Conservation (phyloP, 352 stramenopile genomes). For the Pythium inflatum region DNA sequence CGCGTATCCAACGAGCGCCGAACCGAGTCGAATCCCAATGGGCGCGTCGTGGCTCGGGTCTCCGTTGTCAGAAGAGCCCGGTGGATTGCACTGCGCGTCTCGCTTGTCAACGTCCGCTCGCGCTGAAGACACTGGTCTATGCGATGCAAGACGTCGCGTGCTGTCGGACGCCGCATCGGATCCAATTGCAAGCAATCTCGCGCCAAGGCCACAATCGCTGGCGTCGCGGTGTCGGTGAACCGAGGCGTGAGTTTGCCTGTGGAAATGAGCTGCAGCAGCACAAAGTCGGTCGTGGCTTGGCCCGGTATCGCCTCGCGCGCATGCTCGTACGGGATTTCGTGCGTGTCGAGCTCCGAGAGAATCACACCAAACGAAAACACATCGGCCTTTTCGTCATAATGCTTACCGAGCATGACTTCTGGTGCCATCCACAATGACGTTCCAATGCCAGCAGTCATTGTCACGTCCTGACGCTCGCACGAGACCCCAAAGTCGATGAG, state of each 20-base stretch:
- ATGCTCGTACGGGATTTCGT: conserved; percentile 29
- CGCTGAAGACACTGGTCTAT: too few species aligned
- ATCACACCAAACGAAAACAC: conserved; percentile 38
- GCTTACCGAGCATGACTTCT: conserved; percentile 40
- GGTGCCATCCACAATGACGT: conserved; percentile 49
- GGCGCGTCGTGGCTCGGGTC: too few species aligned
- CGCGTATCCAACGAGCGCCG: too few species aligned
- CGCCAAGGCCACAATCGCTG: conserved; percentile 21
- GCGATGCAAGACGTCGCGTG: conserved; percentile 33
- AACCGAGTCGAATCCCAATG: too few species aligned
- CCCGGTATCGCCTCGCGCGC: not conserved
- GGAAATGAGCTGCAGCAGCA: conserved; percentile 36
- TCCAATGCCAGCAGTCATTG: conserved; percentile 46
- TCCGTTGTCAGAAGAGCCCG: too few species aligned
- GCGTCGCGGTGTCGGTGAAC: conserved; percentile 37
- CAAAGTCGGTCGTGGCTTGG: not conserved
- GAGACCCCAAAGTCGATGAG: conserved; percentile 53
- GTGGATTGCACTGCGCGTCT: too few species aligned
- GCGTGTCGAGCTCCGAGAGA: conserved; percentile 30
- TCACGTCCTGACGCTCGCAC: conserved; percentile 30
- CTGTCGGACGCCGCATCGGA: conserved; percentile 36
- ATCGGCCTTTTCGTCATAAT: conserved; percentile 31
- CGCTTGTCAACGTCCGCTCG: too few species aligned
- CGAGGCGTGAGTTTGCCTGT: conserved; percentile 35
- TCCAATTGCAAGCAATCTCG: conserved; percentile 36